Evolutionary conservation across 768 basidiomycete species (phyloP).

Genomic region (Hirschioporus abietinus): DNA sequence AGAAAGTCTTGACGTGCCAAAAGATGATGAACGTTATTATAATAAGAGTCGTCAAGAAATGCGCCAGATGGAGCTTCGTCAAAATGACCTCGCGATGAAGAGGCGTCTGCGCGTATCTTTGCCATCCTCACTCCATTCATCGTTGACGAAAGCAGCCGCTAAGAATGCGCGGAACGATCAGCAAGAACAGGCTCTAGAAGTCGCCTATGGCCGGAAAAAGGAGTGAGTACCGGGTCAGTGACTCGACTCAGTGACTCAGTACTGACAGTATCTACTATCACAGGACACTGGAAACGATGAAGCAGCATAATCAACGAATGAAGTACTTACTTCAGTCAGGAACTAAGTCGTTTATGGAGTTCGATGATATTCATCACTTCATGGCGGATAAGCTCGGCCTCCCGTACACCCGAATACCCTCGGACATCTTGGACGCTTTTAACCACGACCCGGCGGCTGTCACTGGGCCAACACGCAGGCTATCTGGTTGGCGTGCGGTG

Average conservation of each 20-base stretch:
- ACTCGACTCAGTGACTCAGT: background rate
- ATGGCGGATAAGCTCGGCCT: constrained; percentile 45
- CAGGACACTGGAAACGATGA: constrained; percentile 58
- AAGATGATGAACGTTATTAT: background rate
- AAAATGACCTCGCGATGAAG: background rate
- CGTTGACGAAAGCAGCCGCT: background rate
- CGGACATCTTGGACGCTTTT: constrained; percentile 68
- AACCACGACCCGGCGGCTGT: constrained; percentile 76
- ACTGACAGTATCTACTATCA: constrained; percentile 4
- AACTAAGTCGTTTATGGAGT: constrained; percentile 57
- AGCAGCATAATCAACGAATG: constrained; percentile 58
- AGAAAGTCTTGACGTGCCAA: background rate
- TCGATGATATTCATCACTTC: constrained; percentile 52
- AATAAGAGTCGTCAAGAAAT: background rate
- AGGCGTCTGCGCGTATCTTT: background rate
- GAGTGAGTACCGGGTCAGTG: background rate
- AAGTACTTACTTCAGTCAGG: constrained; percentile 66
- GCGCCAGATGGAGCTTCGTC: background rate
- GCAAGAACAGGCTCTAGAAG: background rate
- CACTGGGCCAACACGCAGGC: constrained; percentile 55
- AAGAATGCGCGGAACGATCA: background rate
- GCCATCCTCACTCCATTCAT: background rate
- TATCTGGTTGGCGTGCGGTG: constrained; percentile 64
- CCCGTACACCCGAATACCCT: constrained; percentile 45
- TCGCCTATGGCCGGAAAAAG: background rate